These are phyloP conservation scores for Fistulifera solaris DNA, from an alignment of 108 stramenopile genomes.

Conservation along the genomic window DNA sequence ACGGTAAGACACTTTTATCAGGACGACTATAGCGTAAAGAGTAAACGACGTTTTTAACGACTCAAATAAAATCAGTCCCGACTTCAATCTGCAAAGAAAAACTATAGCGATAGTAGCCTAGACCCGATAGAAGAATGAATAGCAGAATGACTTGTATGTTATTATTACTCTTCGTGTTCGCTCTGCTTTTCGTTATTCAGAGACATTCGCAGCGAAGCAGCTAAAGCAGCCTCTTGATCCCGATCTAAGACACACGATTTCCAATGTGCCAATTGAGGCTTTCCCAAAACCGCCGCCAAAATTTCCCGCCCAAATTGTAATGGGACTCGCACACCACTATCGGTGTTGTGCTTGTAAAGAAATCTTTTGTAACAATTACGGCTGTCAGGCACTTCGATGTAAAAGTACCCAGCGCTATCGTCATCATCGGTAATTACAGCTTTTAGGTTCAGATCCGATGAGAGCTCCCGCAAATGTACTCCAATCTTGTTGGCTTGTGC, in stretches of 20 bases:
- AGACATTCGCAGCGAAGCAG: conserved; percentile 42
- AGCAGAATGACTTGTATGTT: too few species aligned
- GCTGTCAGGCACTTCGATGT: conserved; percentile 38
- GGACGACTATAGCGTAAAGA: too few species aligned
- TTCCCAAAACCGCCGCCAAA: conserved; percentile 54
- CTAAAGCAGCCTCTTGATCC: conserved; percentile 65
- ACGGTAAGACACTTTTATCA: too few species aligned
- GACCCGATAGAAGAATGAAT: too few species aligned
- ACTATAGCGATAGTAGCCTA: too few species aligned
- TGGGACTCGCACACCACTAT: conserved; percentile 27
- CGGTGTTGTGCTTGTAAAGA: conserved; percentile 30
- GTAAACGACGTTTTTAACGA: too few species aligned
- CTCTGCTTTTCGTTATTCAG: conserved; percentile 11
- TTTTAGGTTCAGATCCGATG: conserved; percentile 46
- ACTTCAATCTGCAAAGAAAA: too few species aligned
- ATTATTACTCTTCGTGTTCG: background rate
- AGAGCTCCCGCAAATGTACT: conserved; percentile 57
- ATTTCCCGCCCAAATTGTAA: conserved; percentile 88
- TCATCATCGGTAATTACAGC: conserved; percentile 34
- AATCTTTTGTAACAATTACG: conserved; percentile 37
- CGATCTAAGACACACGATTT: conserved; percentile 67
- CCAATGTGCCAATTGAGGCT: conserved; percentile 72
- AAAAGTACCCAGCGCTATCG: conserved; percentile 45
- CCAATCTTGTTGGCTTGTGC: conserved; percentile 44
- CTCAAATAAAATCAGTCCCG: too few species aligned